Conservation (phyloP, 202 grass and related monocot genomes). For the Musa balbisiana region DNA sequence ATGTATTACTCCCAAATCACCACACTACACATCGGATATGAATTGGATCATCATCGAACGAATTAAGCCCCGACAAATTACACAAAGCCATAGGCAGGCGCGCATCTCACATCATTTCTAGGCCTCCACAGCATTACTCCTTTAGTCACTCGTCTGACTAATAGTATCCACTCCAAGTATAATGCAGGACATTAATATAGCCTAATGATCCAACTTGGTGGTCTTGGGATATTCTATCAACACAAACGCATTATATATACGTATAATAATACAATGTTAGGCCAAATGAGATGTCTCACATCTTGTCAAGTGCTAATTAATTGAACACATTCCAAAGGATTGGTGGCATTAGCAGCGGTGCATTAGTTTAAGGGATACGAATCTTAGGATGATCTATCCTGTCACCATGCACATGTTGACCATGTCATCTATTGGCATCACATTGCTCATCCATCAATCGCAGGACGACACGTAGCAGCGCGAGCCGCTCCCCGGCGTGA, state of each 20-base stretch:
- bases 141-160: not conserved
- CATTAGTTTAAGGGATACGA: conserved; percentile 66
- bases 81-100: too few relatives aligned
- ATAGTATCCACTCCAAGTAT: not conserved
- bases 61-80: too few relatives aligned
- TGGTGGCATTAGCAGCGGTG: not conserved
- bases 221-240: not conserved
- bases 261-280: not conserved
- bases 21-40: too few relatives aligned
- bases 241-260: not conserved
- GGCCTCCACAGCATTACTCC: not conserved
- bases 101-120: not conserved
- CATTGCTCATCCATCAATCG: not conserved
- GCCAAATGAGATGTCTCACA: not conserved
- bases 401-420: conserved; percentile 63
- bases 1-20: too few relatives aligned
- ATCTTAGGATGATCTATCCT: conserved; percentile 73
- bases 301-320: not conserved
- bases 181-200: not conserved
- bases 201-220: not conserved
- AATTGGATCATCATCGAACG: too few relatives aligned
- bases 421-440: conserved; percentile 20
- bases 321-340: not conserved
- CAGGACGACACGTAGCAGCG: too few relatives aligned
- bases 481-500: not conserved